Base-by-base conservation (phyloP, 1,284 basidiomycete species). In the Amylostereum chailletii region DNA sequence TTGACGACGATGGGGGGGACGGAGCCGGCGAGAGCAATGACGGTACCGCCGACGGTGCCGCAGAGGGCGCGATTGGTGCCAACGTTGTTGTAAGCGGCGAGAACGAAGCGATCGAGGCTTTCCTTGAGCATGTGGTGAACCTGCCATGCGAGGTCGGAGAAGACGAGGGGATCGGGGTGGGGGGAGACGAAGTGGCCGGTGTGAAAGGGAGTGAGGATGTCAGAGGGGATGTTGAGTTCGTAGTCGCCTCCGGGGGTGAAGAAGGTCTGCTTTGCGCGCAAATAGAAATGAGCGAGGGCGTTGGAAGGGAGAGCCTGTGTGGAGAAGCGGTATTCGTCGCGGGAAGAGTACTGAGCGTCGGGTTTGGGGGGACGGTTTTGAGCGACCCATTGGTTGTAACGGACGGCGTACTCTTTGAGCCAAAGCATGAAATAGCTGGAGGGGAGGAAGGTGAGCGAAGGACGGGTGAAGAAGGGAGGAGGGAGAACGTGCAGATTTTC, bases 191-290 rank as follows among this genome's bases (percentile, higher is more conserved):
- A 49, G 31, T 69, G 63, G 10, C 70, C 58, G 2, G 64, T 57
- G 53, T 83, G 79, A 59, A 89, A 83, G 2, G 80, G 77, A 0
- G 78, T 74, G 38, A 89, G 76, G 19, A 83, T 65, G 47, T 77
- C 75, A 4, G 80, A 81, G 26, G 81, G 74, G 34, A 88, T 74
- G 55, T 83, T 75, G 57, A 89, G 78, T 54, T 87, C 83, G 60
- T 83, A 86, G 41, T 75, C 72, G 36, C 79, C 77, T 49, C 74
- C 75, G 10, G 81, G 81, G 2, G 80, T 80, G 53, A 87, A 77
- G 63, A 89, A 89, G 0, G 85, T 88, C 57, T 83, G 79, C 56
- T 86, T 86, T 5, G 84, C 85, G 42, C 86, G 81, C 5, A 77
- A 67, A 60, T 84, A 89, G 65, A 86, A 87, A 67, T 82, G 74